Percentiles rank a stretch among this genome's conserved stretches.
Conservation (phyloP, 164 flowering plant species). For the Berberis vulgaris region DNA sequence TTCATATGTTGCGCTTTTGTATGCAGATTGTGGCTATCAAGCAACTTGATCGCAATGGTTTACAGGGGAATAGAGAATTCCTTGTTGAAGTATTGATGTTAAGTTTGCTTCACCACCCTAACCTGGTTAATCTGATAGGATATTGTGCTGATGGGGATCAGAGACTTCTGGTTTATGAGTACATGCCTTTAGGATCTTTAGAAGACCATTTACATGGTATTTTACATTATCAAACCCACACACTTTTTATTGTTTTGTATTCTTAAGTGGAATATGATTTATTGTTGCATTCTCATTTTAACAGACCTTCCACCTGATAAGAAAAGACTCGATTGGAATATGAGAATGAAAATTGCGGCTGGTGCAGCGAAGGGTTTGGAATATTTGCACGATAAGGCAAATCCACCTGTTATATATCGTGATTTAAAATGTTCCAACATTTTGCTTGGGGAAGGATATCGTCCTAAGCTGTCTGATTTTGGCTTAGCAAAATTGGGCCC, state of each 20-base stretch:
- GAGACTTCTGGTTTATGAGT: conserved; percentile 77
- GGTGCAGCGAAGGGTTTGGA: conserved; percentile 83
- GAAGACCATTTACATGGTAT: conserved; percentile 81
- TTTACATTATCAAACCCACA: not conserved
- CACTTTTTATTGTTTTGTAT: not conserved
- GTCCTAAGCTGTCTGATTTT: conserved; percentile 79
- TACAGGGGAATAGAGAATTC: conserved; percentile 74
- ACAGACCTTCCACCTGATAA: conserved; percentile 42
- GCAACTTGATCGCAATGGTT: conserved; percentile 70
- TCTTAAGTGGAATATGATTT: not conserved
- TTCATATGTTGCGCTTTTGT: conserved; percentile 1
- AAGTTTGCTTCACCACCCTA: conserved; percentile 58
- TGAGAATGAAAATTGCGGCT: conserved; percentile 82
- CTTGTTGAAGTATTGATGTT: conserved; percentile 67
- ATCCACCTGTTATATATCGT: conserved; percentile 78
- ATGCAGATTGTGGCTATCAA: conserved; percentile 77
- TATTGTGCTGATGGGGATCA: conserved; percentile 81
- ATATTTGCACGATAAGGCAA: conserved; percentile 69
- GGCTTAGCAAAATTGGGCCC: conserved; percentile 95
- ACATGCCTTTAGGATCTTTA: conserved; percentile 80
- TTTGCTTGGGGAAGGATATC: conserved; percentile 66
- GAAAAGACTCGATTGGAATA: conserved; percentile 70
- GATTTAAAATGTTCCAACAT: conserved; percentile 88
- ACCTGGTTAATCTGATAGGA: conserved; percentile 78
- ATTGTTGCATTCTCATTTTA: not conserved